phyloP scores from a whole-genome alignment of 352 stramenopile species.

The Phytopythium vexans region DNA sequence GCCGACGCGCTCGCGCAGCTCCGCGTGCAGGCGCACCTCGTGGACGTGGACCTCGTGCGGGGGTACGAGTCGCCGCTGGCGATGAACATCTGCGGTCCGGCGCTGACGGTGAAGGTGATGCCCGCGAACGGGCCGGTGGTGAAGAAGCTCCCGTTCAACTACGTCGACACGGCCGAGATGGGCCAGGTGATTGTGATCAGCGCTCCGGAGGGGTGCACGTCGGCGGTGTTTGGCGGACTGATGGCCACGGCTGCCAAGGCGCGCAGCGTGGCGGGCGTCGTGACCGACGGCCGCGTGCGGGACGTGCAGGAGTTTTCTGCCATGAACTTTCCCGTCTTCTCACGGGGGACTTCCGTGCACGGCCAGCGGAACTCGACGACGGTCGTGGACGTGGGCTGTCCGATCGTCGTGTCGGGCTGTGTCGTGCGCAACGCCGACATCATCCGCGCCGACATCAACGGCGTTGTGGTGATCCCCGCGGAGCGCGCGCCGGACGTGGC shows the following conservation, averaged over 20 bases:
- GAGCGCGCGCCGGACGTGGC: slow-evolving; percentile 71
- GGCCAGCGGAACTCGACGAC: slow-evolving; percentile 52
- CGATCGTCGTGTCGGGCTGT: slow-evolving; percentile 67
- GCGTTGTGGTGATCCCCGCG: slow-evolving; percentile 70
- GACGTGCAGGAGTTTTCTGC: slow-evolving; percentile 71
- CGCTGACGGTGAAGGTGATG: slow-evolving; percentile 75
- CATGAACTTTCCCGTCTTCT: slow-evolving; percentile 69
- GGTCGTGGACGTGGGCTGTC: slow-evolving; percentile 65
- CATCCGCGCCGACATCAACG: slow-evolving; percentile 80
- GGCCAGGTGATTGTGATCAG: slow-evolving; percentile 82
- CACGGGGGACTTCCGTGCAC: slow-evolving; percentile 71
- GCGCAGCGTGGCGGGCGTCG: slow-evolving; percentile 55
- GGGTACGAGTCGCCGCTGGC: slow-evolving; percentile 50
- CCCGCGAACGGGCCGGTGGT: slow-evolving; percentile 52
- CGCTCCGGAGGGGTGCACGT: slow-evolving; percentile 41
- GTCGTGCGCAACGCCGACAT: slow-evolving; percentile 79
- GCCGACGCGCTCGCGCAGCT: slow-evolving; percentile 73
- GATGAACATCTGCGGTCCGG: slow-evolving; percentile 74
- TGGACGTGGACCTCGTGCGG: slow-evolving; percentile 69
- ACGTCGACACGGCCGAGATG: slow-evolving; percentile 71
- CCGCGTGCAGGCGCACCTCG: slow-evolving; percentile 75
- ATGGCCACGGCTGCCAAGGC: slow-evolving; percentile 70
- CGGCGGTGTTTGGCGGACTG: slow-evolving; percentile 69
- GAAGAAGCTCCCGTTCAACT: slow-evolving; percentile 72
- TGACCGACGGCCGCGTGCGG: slow-evolving; percentile 73